These are phyloP conservation scores for Omphalotus guepiniiformis DNA, from an alignment of 768 basidiomycete species.

Conservation along the genomic window DNA sequence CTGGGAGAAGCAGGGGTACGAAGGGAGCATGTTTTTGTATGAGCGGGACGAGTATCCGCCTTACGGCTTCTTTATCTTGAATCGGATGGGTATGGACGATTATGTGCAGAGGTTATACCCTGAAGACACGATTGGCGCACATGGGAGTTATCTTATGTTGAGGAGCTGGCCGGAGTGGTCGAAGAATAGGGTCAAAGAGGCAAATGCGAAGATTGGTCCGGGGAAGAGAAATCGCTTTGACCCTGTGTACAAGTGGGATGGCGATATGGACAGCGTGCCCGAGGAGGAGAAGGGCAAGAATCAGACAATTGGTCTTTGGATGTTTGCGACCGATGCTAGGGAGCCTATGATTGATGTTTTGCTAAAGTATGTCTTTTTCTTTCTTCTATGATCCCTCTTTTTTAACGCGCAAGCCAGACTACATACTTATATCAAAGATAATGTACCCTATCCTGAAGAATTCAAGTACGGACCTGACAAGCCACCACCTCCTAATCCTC, in stretches of 20 bases:
- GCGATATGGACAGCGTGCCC: conserved; percentile 26
- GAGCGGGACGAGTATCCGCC: conserved; percentile 81
- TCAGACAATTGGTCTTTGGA: conserved; percentile 71
- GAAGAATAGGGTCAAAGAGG: conserved; percentile 24
- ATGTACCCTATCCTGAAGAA: conserved; percentile 66
- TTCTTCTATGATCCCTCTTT: not conserved
- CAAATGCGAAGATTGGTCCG: conserved; percentile 18
- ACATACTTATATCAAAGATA: conserved; percentile 62
- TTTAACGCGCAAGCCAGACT: conserved; percentile 28
- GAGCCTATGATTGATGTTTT: conserved; percentile 73
- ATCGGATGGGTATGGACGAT: conserved; percentile 76
- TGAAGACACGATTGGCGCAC: conserved; percentile 66
- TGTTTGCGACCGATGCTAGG: conserved; percentile 61
- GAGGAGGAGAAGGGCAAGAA: conserved; percentile 51
- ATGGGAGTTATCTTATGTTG: conserved; percentile 67
- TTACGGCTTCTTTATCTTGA: conserved; percentile 83
- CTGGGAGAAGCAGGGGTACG: conserved; percentile 81
- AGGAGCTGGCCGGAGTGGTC: conserved; percentile 72
- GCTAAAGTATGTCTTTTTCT: conserved; percentile 44
- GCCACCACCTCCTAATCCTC: conserved; percentile 55
- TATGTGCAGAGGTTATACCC: conserved; percentile 72
- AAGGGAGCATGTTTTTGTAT: conserved; percentile 88
- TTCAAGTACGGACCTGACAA: conserved; percentile 65
- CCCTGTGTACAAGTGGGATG: conserved; percentile 39
- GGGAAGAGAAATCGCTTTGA: conserved; percentile 44